A percentile compares a stretch with the other conserved stretches of the same genome.
Evolutionary conservation across 371 early-diverging fungal genomes (phyloP).

Genomic region (Coemansia sp.): DNA sequence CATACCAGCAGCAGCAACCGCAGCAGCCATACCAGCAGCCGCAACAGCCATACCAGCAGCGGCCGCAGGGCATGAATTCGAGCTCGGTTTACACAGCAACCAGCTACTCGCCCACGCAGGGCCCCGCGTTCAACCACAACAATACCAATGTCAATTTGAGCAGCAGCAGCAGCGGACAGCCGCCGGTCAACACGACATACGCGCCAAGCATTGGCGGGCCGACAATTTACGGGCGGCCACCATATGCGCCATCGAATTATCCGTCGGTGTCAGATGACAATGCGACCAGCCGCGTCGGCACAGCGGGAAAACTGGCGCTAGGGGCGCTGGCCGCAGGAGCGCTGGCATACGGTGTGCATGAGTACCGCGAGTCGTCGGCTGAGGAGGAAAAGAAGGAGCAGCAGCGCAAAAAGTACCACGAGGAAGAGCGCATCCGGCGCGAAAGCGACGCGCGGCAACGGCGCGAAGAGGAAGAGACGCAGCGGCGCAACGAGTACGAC

Average conservation of each 20-base stretch:
- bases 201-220: slow-evolving; percentile 8
- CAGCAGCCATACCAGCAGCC: not conserved
- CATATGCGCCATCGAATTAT: slow-evolving; percentile 1
- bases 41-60: not conserved
- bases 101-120: slow-evolving; percentile 10
- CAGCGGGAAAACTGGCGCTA: slow-evolving; percentile 28
- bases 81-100: slow-evolving; percentile 10
- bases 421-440: slow-evolving; percentile 24
- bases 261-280: slow-evolving; percentile 3
- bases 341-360: slow-evolving; percentile 41
- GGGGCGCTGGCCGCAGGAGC: slow-evolving; percentile 42
- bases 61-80: not conserved
- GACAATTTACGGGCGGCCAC: slow-evolving; percentile 6
- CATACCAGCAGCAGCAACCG: not conserved
- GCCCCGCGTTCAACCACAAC: slow-evolving; percentile 5
- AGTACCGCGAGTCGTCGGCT: slow-evolving; percentile 12
- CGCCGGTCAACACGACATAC: not conserved
- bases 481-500: slow-evolving; percentile 28
- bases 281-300: slow-evolving; percentile 13
- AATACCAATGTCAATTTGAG: not conserved
- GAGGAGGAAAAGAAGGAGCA: slow-evolving; percentile 17
- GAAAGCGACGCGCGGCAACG: slow-evolving; percentile 26
- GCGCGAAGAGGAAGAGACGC: slow-evolving; percentile 40
- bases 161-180: not conserved
- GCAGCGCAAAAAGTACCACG: slow-evolving; percentile 19